Evolutionary conservation across 2,329 filamentous ascomycete species (phyloP).

Genomic region (Colletotrichum liriopes): DNA sequence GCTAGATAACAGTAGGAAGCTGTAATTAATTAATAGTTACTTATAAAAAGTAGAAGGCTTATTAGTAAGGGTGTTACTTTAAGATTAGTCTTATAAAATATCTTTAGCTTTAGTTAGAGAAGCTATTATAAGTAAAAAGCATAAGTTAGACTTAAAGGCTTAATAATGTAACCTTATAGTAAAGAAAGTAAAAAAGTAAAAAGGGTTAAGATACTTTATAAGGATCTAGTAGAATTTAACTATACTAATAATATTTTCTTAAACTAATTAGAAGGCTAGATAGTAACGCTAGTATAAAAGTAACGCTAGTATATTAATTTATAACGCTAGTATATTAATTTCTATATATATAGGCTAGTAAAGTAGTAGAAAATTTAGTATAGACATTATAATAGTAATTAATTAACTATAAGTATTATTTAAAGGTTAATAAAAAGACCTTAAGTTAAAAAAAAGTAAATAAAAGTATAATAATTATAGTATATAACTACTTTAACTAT

Average conservation of each 20-base stretch:
- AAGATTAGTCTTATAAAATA: background rate
- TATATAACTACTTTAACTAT: no score
- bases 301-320: no score
- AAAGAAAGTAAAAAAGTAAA: background rate
- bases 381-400: no score
- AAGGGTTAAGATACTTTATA: background rate
- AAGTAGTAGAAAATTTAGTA: no score
- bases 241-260: background rate
- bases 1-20: background rate
- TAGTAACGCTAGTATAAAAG: no score
- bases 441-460: no score
- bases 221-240: background rate
- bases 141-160: background rate
- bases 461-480: no score
- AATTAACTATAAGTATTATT: no score
- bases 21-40: constrained; percentile 8
- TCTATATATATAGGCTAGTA: no score
- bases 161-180: background rate
- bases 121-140: background rate
- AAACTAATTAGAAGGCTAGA: no score
- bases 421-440: no score
- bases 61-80: background rate
- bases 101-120: background rate
- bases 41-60: background rate
- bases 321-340: no score